Evolutionary conservation across 495 filamentous ascomycete genomes (phyloP).

Genomic region (Ramalina peruviana): DNA sequence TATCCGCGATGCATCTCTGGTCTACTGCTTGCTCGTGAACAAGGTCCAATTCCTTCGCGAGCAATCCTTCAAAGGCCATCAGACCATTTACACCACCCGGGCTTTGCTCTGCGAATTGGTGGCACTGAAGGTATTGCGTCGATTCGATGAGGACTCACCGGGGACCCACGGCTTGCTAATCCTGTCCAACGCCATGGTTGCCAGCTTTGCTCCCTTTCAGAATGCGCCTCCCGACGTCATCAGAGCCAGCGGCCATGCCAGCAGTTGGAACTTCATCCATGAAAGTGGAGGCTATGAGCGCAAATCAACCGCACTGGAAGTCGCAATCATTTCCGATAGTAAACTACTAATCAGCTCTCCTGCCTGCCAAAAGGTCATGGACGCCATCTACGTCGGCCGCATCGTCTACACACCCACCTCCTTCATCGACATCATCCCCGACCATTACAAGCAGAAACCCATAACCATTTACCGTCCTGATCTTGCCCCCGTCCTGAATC

Average conservation of each 20-base stretch:
- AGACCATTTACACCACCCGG: constrained; percentile 53
- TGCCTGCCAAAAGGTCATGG: constrained; percentile 55
- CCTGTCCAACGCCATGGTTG: constrained; percentile 55
- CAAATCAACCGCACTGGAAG: constrained; percentile 52
- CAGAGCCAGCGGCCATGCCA: constrained; percentile 30
- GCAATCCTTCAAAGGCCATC: constrained; percentile 49
- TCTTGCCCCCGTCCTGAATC: constrained; percentile 52
- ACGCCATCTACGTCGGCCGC: constrained; percentile 52
- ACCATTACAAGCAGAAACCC: constrained; percentile 58
- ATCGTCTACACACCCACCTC: constrained; percentile 56
- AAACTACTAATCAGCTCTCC: constrained; percentile 52
- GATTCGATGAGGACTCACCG: constrained; percentile 52
- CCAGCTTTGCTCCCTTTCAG: constrained; percentile 60
- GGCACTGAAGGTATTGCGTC: constrained; percentile 48
- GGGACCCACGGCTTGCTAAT: constrained; percentile 47
- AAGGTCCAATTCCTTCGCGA: constrained; percentile 52
- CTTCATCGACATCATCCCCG: constrained; percentile 58
- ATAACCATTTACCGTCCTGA: constrained; percentile 57
- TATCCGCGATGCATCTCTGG: constrained; percentile 52
- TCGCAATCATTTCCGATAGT: constrained; percentile 56
- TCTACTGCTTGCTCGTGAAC: constrained; percentile 63
- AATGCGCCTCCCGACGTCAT: constrained; percentile 45
- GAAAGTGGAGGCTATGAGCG: constrained; percentile 37
- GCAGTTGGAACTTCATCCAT: constrained; percentile 29
- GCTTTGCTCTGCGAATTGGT: constrained; percentile 56